These are phyloP conservation scores for Neonectria sp. DNA, from an alignment of 2,329 filamentous ascomycete genomes.

Conservation along the genomic window DNA sequence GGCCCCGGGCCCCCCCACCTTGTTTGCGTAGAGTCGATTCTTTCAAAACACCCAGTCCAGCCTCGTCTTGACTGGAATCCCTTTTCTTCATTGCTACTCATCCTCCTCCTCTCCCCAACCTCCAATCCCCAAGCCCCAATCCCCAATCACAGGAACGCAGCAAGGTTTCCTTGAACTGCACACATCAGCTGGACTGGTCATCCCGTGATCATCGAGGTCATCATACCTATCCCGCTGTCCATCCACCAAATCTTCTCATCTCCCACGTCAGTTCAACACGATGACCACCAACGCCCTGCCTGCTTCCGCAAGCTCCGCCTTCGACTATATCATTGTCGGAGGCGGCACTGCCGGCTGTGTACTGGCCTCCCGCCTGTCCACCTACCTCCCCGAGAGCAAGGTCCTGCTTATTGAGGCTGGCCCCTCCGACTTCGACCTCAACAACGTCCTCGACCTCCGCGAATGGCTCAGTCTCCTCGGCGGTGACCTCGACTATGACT, in stretches of 20 bases:
- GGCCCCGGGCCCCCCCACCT: conserved; percentile 16
- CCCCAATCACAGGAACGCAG: conserved; percentile 4
- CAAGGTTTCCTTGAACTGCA: conserved; percentile 16
- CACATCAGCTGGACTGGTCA: conserved; percentile 18
- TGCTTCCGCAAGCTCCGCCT: conserved; percentile 74
- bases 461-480: conserved; percentile 90
- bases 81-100: conserved; percentile 5
- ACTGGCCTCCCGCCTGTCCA: conserved; percentile 82
- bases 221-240: conserved; percentile 4
- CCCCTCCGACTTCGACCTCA: conserved; percentile 90
- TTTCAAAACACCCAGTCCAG: conserved; percentile 21
- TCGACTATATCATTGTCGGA: conserved; percentile 89
- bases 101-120: conserved; percentile 1
- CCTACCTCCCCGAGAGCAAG: conserved; percentile 87
- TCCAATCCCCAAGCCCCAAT: background rate
- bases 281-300: conserved; percentile 81
- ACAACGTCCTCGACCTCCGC: conserved; percentile 87
- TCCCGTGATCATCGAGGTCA: conserved; percentile 5
- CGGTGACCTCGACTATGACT: conserved; percentile 92
- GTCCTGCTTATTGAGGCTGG: conserved; percentile 90
- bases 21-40: conserved; percentile 16
- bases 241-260: conserved; percentile 14
- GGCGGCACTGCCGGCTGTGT: conserved; percentile 91
- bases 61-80: conserved; percentile 9
- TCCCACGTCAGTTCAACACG: conserved; percentile 44